Evolutionary conservation across 768 basidiomycete species (phyloP).

Genomic region (Pisolithus microcarpus): DNA sequence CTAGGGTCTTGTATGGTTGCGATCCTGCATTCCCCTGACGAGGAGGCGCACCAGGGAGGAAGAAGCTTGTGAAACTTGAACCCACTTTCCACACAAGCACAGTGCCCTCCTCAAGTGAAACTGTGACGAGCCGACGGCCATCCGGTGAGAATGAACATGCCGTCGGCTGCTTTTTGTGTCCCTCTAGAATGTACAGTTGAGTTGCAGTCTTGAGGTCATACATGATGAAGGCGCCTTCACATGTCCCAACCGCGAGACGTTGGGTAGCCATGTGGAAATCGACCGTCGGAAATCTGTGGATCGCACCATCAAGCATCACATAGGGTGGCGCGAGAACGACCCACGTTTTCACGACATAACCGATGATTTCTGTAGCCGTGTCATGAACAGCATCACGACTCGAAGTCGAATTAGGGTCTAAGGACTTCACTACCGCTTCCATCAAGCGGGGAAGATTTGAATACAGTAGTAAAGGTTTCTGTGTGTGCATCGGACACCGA

Average conservation of each 20-base stretch:
- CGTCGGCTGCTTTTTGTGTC: constrained; percentile 73
- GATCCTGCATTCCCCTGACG: constrained; percentile 79
- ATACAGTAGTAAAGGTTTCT: constrained; percentile 83
- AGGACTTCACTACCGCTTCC: constrained; percentile 93
- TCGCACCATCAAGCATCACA: not conserved
- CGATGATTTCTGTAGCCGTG: constrained; percentile 89
- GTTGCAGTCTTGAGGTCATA: constrained; percentile 97
- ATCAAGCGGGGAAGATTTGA: constrained; percentile 78
- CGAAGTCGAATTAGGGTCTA: constrained; percentile 81
- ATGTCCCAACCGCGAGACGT: constrained; percentile 86
- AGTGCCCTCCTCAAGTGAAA: constrained; percentile 77
- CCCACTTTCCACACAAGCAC: constrained; percentile 97
- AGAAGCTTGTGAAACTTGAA: constrained; percentile 79
- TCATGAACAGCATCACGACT: constrained; percentile 82
- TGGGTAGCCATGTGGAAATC: constrained; percentile 88
- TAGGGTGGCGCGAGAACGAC: constrained; percentile 14
- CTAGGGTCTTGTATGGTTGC: constrained; percentile 81
- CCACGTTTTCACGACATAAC: constrained; percentile 90
- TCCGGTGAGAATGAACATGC: constrained; percentile 93
- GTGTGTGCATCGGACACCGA: not conserved
- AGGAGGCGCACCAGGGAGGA: constrained; percentile 86
- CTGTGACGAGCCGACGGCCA: constrained; percentile 79
- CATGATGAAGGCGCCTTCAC: constrained; percentile 91
- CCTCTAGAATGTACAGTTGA: constrained; percentile 89
- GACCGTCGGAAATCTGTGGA: constrained; percentile 76